Evolutionary conservation across 176 grass and related monocot species (phyloP).

Genomic region (Areca catechu): DNA sequence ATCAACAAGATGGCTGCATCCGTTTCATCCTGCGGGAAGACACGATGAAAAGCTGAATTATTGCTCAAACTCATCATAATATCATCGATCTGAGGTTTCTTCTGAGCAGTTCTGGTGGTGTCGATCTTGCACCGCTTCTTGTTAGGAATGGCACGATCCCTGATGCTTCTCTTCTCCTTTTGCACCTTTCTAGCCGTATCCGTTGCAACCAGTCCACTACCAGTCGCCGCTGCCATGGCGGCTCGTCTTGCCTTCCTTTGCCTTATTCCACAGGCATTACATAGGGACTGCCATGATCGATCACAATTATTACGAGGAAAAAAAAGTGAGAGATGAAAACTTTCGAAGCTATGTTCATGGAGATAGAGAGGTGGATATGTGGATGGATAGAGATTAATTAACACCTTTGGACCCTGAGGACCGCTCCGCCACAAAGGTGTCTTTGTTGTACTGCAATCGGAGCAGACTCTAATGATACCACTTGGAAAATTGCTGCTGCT

Average conservation of each 20-base stretch:
- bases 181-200: background rate
- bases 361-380: too few species aligned
- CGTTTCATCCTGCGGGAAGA: background rate
- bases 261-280: conserved; percentile 41
- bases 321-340: too few species aligned
- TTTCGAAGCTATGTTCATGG: too few species aligned
- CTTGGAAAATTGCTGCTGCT: conserved; percentile 1
- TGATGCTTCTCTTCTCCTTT: background rate
- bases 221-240: background rate
- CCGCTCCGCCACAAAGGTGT: conserved; percentile 36
- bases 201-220: background rate
- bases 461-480: conserved; percentile 23
- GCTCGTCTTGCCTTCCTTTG: conserved; percentile 31
- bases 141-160: background rate
- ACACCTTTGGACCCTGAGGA: conserved; percentile 27
- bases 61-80: background rate
- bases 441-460: conserved; percentile 28
- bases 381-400: too few species aligned
- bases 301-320: too few species aligned
- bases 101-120: background rate
- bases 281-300: conserved; percentile 20
- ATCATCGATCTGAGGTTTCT: background rate
- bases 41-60: background rate
- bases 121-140: conserved; percentile 3
- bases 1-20: conserved; percentile 4